These are phyloP conservation scores for Leptodontidium sp. DNA, from an alignment of 2,329 filamentous ascomycete species.

Conservation along the genomic window DNA sequence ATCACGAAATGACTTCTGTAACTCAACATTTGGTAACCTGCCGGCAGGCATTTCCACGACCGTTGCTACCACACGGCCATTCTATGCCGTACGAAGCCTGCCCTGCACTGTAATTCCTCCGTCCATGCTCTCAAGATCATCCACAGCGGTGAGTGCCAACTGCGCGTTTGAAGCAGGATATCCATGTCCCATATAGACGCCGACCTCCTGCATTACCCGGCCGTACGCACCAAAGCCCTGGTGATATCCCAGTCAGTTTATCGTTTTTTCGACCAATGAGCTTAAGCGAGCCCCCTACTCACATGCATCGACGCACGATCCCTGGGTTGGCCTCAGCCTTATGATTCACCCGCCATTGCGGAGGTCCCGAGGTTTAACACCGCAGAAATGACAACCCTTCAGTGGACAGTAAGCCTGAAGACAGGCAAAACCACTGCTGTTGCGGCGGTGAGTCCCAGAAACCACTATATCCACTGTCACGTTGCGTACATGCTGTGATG, in stretches of 20 bases:
- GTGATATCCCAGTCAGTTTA: background rate
- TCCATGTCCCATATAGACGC: slow-evolving; percentile 10
- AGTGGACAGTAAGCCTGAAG: slow-evolving; percentile 13
- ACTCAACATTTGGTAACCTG: background rate
- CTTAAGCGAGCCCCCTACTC: background rate
- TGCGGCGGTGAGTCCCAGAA: slow-evolving; percentile 27
- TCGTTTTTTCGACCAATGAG: slow-evolving; percentile 22
- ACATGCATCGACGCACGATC: slow-evolving; percentile 21
- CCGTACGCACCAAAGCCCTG: background rate
- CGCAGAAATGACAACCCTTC: slow-evolving; percentile 9
- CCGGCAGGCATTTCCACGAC: background rate
- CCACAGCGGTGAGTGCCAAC: slow-evolving; percentile 11
- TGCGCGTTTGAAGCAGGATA: slow-evolving; percentile 13
- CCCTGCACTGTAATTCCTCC: background rate
- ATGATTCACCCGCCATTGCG: slow-evolving; percentile 26
- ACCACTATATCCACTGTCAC: slow-evolving; percentile 20
- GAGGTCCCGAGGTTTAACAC: slow-evolving; percentile 27
- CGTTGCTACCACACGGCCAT: background rate
- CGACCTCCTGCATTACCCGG: slow-evolving; percentile 24
- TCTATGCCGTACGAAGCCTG: background rate
- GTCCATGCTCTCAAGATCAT: background rate
- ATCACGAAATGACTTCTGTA: slow-evolving; percentile 1
- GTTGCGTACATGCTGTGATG: slow-evolving; percentile 23
- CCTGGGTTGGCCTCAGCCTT: slow-evolving; percentile 25
- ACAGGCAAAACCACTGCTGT: background rate